phyloP scores from a whole-genome alignment of 2,329 filamentous ascomycete species.

The Exophiala bonariae region DNA sequence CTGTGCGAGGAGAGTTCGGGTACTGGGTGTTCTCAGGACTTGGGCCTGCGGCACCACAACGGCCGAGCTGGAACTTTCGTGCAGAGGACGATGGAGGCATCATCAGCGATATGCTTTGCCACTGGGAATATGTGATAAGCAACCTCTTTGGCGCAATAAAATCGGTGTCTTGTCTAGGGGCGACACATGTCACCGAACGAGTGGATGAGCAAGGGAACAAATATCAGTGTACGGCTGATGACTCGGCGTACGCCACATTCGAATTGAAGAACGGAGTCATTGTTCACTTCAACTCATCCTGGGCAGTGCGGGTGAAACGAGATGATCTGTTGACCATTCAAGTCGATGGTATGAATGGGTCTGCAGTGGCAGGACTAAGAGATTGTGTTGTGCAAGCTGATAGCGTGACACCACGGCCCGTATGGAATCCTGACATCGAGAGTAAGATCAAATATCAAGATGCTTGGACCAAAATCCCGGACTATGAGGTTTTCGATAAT shows the following conservation, averaged over 20 bases:
- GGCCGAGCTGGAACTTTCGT: constrained; percentile 7
- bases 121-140: constrained; percentile 6
- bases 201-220: constrained; percentile 1
- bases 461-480: background rate
- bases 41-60: background rate
- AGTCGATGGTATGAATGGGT: constrained; percentile 6
- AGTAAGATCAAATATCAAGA: background rate
- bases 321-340: constrained; percentile 5
- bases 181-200: constrained; percentile 2
- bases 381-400: constrained; percentile 1
- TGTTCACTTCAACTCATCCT: constrained; percentile 4
- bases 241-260: constrained; percentile 5
- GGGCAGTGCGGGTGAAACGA: constrained; percentile 3
- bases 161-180: constrained; percentile 2
- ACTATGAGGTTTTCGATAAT: constrained; percentile 2
- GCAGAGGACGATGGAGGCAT: constrained; percentile 7
- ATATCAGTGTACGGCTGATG: constrained; percentile 5
- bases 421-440: constrained; percentile 6
- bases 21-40: constrained; percentile 4
- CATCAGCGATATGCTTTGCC: constrained; percentile 9
- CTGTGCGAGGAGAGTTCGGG: constrained; percentile 5
- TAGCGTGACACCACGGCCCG: constrained; percentile 1
- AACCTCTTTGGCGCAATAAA: constrained; percentile 5
- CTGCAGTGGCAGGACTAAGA: constrained; percentile 3
- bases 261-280: constrained; percentile 3